These are phyloP conservation scores for Hortiboletus flavorubellus DNA, from an alignment of 768 basidiomycete genomes.

Conservation along the genomic window DNA sequence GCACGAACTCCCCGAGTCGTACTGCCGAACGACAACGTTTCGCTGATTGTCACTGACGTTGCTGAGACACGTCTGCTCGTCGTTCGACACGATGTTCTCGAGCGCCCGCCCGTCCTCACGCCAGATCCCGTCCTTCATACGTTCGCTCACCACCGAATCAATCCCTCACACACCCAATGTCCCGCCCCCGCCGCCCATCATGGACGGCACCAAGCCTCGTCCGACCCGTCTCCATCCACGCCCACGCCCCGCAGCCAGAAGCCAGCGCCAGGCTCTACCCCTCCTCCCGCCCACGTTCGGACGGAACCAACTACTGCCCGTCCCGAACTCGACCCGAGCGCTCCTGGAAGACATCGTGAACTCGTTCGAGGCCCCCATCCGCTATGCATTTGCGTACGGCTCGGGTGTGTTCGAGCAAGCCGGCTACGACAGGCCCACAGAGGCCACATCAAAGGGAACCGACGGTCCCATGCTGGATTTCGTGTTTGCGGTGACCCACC, in stretches of 20 bases:
- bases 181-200: slow-evolving; percentile 30
- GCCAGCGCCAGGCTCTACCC: slow-evolving; percentile 39
- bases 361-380: slow-evolving; percentile 84
- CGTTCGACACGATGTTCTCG: slow-evolving; percentile 24
- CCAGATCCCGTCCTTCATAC: slow-evolving; percentile 16
- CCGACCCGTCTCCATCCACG: slow-evolving; percentile 41
- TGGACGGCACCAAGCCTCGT: slow-evolving; percentile 28
- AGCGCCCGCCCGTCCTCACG: slow-evolving; percentile 12
- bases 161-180: slow-evolving; percentile 24
- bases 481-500: slow-evolving; percentile 92
- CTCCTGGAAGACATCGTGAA: slow-evolving; percentile 77
- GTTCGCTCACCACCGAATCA: slow-evolving; percentile 28
- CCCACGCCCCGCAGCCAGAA: slow-evolving; percentile 34
- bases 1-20: too few species aligned
- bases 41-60: slow-evolving; percentile 4
- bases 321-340: slow-evolving; percentile 74
- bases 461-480: slow-evolving; percentile 88
- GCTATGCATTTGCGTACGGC: slow-evolving; percentile 97
- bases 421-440: slow-evolving; percentile 51
- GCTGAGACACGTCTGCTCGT: slow-evolving; percentile 11
- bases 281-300: slow-evolving; percentile 71
- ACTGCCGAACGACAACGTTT: neutral
- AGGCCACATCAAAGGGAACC: slow-evolving; percentile 28
- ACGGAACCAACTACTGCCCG: slow-evolving; percentile 75
- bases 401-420: slow-evolving; percentile 94